Percentiles rank a stretch among this genome's conserved stretches.
Conservation (phyloP, 2,329 filamentous ascomycete genomes). For the Erysiphe pulchra region DNA sequence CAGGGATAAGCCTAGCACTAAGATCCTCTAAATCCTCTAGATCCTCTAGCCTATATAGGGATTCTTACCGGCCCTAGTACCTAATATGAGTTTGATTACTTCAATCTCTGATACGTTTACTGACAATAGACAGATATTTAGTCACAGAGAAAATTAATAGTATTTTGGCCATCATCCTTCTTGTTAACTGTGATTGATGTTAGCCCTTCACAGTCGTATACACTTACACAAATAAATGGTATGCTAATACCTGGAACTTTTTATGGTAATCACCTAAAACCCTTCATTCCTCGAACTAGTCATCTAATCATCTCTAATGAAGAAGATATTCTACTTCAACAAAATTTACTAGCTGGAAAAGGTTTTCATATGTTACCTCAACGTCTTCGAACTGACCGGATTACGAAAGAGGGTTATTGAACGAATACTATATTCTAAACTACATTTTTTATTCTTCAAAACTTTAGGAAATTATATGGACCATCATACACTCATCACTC, state of each 20-base stretch:
- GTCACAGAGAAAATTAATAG: too few relatives aligned
- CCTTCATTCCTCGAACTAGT: not conserved
- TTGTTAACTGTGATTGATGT: too few relatives aligned
- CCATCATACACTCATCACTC: not conserved
- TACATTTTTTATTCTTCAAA: not conserved
- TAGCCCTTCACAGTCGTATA: too few relatives aligned
- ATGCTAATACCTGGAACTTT: not conserved
- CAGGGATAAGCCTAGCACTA: too few relatives aligned
- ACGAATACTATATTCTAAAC: not conserved
- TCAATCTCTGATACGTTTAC: too few relatives aligned
- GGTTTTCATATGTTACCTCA: not conserved
- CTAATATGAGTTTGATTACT: too few relatives aligned
- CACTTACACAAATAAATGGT: not conserved
- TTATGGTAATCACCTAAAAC: constrained; percentile 1
- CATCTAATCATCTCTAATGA: not conserved
- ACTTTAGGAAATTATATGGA: not conserved
- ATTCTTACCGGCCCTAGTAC: too few relatives aligned
- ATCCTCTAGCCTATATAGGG: too few relatives aligned
- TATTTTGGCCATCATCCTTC: too few relatives aligned
- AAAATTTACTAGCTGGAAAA: not conserved
- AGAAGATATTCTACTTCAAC: not conserved
- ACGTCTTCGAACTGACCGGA: not conserved
- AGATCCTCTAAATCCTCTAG: too few relatives aligned
- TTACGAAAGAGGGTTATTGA: not conserved
- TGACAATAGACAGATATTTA: too few relatives aligned